Conservation (phyloP, 331 rosid genomes). For the Arachis monticola region DNA sequence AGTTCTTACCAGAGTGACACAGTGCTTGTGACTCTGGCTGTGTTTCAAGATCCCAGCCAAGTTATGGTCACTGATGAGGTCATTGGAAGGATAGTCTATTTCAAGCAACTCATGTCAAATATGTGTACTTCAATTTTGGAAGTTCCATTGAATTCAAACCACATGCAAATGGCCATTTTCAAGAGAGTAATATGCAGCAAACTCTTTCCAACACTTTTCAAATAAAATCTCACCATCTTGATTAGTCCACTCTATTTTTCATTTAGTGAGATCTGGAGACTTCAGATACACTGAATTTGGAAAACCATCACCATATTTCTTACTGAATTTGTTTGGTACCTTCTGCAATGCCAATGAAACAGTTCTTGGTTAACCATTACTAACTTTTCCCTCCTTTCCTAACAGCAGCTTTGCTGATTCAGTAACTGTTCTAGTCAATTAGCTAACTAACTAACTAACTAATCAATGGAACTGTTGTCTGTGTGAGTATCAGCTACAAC, state of each 20-base stretch:
- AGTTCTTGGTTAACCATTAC: neutral
- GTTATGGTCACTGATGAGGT: neutral
- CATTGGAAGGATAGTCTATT: neutral
- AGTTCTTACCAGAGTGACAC: neutral
- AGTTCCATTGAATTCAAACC: neutral
- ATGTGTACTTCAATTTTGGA: neutral
- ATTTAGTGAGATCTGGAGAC: constrained; percentile 43
- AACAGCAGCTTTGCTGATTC: too few species aligned
- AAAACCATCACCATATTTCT: constrained; percentile 21
- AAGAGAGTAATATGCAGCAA: neutral
- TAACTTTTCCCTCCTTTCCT: too few species aligned
- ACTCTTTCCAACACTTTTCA: constrained; percentile 32
- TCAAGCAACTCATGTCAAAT: neutral
- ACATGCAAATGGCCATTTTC: neutral
- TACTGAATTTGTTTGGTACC: constrained; percentile 16
- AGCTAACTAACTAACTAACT: too few species aligned
- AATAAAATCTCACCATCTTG: constrained; percentile 38
- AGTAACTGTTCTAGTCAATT: too few species aligned
- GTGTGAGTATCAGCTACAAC: neutral
- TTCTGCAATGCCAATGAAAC: constrained; percentile 10
- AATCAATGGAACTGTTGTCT: too few species aligned
- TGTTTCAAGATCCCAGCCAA: neutral
- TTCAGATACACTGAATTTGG: constrained; percentile 25
- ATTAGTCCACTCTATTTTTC: constrained; percentile 38
- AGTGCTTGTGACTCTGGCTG: neutral